phyloP scores from a whole-genome alignment of 306 rosid species.

The Sicyos edulis region DNA sequence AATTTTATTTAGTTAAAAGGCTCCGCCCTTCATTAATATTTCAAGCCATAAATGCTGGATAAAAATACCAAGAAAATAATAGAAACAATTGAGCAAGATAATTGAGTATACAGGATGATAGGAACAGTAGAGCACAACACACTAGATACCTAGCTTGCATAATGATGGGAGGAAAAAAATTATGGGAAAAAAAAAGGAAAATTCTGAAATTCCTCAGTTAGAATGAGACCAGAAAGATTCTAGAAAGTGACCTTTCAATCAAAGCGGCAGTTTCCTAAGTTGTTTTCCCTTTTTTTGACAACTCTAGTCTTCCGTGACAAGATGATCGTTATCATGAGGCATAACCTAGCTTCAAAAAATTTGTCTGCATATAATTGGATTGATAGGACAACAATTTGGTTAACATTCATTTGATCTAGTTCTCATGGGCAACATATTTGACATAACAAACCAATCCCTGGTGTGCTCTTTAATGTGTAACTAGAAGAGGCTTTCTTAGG shows the following conservation, averaged over 20 bases:
- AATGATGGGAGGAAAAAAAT: neutral
- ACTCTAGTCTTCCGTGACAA: neutral
- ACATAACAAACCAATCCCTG: neutral
- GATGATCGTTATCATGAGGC: neutral
- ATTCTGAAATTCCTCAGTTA: neutral
- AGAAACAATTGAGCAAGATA: neutral
- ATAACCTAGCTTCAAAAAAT: neutral
- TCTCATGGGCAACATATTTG: neutral
- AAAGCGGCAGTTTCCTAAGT: neutral
- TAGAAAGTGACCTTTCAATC: neutral
- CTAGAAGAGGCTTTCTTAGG: neutral
- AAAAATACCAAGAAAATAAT: neutral
- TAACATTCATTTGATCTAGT: neutral
- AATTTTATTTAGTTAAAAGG: constrained; percentile 11
- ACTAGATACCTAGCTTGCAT: neutral
- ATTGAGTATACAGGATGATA: neutral
- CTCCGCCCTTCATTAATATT: too few species aligned
- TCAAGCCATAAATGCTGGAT: neutral
- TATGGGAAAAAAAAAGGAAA: neutral
- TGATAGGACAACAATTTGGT: neutral
- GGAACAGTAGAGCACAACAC: neutral
- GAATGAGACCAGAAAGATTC: neutral
- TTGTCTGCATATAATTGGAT: neutral
- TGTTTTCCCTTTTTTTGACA: neutral
- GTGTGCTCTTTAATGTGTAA: neutral